phyloP scores from a whole-genome alignment of 2,329 filamentous ascomycete species.

The Lasiodiplodia hormozganensis region DNA sequence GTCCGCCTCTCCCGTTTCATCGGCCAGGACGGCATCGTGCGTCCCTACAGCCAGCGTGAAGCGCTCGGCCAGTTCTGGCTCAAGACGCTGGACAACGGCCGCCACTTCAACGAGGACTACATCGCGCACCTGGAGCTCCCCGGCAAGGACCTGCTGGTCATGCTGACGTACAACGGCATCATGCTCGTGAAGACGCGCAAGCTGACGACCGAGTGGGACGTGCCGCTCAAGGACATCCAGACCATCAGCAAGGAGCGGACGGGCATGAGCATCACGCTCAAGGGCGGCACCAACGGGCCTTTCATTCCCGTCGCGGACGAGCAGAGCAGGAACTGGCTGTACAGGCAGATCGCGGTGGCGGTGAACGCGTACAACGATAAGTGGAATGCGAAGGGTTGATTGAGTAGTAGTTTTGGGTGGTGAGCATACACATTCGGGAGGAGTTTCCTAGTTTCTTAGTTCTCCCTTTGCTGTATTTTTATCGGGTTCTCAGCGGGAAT shows the following conservation, averaged over 20 bases:
- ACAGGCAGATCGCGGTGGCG: conserved; percentile 69
- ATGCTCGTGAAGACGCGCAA: conserved; percentile 88
- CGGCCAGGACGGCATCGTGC: conserved; percentile 88
- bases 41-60: conserved; percentile 92
- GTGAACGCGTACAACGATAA: conserved; percentile 73
- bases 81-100: conserved; percentile 96
- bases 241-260: conserved; percentile 97
- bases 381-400: conserved; percentile 66
- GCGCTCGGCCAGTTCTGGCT: conserved; percentile 98
- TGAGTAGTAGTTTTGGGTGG: not conserved
- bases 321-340: conserved; percentile 71
- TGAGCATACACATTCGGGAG: not conserved
- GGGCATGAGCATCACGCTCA: conserved; percentile 84
- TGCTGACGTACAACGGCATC: conserved; percentile 70
- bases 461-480: not conserved
- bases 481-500: not conserved
- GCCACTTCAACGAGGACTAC: conserved; percentile 97
- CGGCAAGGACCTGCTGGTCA: conserved; percentile 84
- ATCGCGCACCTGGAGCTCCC: conserved; percentile 95
- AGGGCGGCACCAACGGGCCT: conserved; percentile 90
- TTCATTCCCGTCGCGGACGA: conserved; percentile 96
- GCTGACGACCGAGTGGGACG: conserved; percentile 92
- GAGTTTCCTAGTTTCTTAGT: not conserved
- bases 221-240: conserved; percentile 92
- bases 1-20: conserved; percentile 94